Conservation (phyloP, 768 basidiomycete species). For the Serendipita sp. region DNA sequence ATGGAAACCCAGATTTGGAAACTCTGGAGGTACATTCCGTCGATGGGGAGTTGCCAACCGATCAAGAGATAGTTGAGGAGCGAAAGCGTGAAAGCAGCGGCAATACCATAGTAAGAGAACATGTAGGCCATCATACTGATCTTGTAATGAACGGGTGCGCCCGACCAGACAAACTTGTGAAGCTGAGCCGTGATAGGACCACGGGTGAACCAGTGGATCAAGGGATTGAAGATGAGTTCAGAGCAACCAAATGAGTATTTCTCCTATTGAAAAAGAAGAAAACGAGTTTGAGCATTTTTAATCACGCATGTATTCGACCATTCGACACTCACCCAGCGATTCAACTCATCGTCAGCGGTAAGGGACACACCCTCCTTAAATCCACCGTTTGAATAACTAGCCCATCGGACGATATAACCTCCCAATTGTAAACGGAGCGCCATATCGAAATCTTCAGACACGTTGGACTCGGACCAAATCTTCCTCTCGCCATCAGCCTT, state of each 20-base stretch:
- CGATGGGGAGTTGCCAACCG: conserved; percentile 43
- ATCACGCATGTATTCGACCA: conserved; percentile 30
- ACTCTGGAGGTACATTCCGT: conserved; percentile 55
- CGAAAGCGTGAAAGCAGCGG: conserved; percentile 44
- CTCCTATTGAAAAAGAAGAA: background rate
- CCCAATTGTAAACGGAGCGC: conserved; percentile 42
- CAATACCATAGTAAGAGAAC: conserved; percentile 45
- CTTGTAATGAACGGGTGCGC: conserved; percentile 70
- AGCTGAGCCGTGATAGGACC: conserved; percentile 78
- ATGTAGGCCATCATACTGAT: conserved; percentile 56
- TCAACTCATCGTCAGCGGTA: conserved; percentile 80
- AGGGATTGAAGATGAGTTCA: conserved; percentile 66
- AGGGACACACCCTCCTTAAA: conserved; percentile 88
- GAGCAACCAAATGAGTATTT: conserved; percentile 10
- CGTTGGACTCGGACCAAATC: conserved; percentile 52
- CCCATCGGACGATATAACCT: conserved; percentile 71
- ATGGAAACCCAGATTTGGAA: conserved; percentile 63
- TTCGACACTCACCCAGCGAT: conserved; percentile 81
- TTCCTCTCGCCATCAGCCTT: conserved; percentile 33
- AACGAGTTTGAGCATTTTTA: background rate
- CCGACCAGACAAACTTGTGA: conserved; percentile 59
- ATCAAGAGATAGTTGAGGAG: conserved; percentile 56
- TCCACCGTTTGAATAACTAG: conserved; percentile 66
- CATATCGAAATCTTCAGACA: conserved; percentile 60
- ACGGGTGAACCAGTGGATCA: conserved; percentile 56